Percentiles rank a stretch among this genome's conserved stretches.
phyloP scores from a whole-genome alignment of 441 rosid genomes.

The Populus trichocarpa region DNA sequence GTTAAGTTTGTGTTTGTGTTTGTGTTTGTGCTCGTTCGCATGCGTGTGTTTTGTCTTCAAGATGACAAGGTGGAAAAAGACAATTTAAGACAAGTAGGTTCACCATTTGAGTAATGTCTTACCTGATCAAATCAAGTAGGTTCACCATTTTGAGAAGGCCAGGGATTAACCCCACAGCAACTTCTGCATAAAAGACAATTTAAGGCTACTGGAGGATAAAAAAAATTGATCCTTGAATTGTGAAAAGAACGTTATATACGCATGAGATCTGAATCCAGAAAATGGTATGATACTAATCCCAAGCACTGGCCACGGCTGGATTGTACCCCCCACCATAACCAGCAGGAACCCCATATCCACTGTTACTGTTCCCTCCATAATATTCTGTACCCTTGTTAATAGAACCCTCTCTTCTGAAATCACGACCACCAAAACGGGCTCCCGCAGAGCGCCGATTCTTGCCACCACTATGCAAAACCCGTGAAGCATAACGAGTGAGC shows the following conservation, averaged over 20 bases:
- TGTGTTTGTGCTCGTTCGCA: too few relatives aligned
- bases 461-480: slow-evolving; percentile 41
- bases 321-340: slow-evolving; percentile 46
- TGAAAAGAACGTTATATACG: slow-evolving; percentile 21
- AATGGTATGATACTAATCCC: slow-evolving; percentile 49
- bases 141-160: neutral
- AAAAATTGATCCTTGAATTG: slow-evolving; percentile 12
- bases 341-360: slow-evolving; percentile 39
- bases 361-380: slow-evolving; percentile 38
- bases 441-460: slow-evolving; percentile 64
- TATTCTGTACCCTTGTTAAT: slow-evolving; percentile 36
- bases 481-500: slow-evolving; percentile 65
- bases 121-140: neutral
- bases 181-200: neutral
- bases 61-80: too few relatives aligned
- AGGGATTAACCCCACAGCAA: neutral
- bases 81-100: too few relatives aligned
- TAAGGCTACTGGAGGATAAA: neutral
- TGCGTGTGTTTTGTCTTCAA: too few relatives aligned
- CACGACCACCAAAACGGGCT: slow-evolving; percentile 61
- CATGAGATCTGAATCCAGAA: slow-evolving; percentile 6
- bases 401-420: slow-evolving; percentile 60
- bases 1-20: too few relatives aligned
- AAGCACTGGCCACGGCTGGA: slow-evolving; percentile 65
- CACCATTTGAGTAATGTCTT: neutral